Evolutionary conservation across 2,329 filamentous ascomycete genomes (phyloP), one percentile per base, ranked within the genome.

Genomic region (Geosmithia morbida): DNA sequence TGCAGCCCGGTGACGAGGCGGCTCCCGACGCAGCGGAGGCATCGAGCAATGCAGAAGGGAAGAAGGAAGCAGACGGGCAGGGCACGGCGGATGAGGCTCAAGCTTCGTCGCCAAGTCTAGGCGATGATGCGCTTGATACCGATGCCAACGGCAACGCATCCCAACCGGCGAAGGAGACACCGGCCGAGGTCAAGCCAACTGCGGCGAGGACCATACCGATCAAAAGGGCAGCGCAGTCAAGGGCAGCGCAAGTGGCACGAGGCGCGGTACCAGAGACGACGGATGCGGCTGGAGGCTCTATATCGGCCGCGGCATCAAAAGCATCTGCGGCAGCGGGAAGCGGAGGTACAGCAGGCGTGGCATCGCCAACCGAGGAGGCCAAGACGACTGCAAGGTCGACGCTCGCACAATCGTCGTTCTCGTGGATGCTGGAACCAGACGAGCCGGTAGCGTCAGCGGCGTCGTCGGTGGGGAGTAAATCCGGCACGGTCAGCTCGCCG

Each of bases 371-470:
- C 53, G 64, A 74, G 2, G 71, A 79, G 16, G 22, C 8, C 22
- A 26, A 26, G 22, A 26, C 22, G 22, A 77, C 76, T 0, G 77
- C 77, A 18, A 72, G 81, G 19, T 83, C 82, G 3, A 77, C 73
- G 1, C 69, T 87, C 33, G 81, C 82, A 1, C 82, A 85, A 53
- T 87, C 84, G 7, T 83, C 81, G 3, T 88, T 87, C 60, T 81
- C 83, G 1, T 87, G 82, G 81, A 88, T 88, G 83, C 69, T 88
- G 2, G 79, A 81, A 53, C 74, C 73, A 2, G 72, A 75, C 52
- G 58, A 67, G 47, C 13, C 33, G 13, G 11, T 11, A 11, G 33
- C 6, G 66, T 37, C 33, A 37, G 11, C 33, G 33, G 33, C 6
- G 66, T 0, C 49, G 44, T 11, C 54, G 50, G 41, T 42, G 43